These are phyloP conservation scores for Lactuca sativa DNA, from an alignment of 129 eudicot genomes.

Conservation along the genomic window DNA sequence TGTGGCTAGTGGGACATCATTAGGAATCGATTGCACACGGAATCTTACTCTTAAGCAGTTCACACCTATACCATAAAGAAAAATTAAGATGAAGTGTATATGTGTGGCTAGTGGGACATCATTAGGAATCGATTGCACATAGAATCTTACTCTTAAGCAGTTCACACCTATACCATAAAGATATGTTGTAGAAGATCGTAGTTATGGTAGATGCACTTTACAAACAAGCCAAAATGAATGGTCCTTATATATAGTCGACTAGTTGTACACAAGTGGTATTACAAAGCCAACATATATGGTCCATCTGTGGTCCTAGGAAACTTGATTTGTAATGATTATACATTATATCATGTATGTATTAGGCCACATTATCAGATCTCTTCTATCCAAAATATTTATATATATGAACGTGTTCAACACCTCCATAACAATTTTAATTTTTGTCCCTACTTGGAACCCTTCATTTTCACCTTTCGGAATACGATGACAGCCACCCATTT, in stretches of 20 bases:
- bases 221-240: conserved; percentile 40
- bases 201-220: conserved; percentile 29
- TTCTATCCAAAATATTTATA: conserved; percentile 13
- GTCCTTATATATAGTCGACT: conserved; percentile 20
- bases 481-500: not conserved
- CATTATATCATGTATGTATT: conserved; percentile 31
- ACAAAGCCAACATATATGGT: conserved; percentile 31
- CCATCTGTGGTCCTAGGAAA: conserved; percentile 35
- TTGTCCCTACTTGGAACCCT: not conserved
- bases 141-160: conserved; percentile 15
- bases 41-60: conserved; percentile 13
- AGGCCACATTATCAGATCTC: conserved; percentile 24
- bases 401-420: conserved; percentile 3
- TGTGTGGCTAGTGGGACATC: conserved; percentile 32
- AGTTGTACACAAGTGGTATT: conserved; percentile 38
- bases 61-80: conserved; percentile 22
- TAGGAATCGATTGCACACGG: conserved; percentile 22
- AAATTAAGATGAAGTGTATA: not conserved
- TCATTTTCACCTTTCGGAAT: not conserved
- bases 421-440: not conserved
- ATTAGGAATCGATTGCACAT: conserved; percentile 25
- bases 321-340: conserved; percentile 31
- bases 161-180: conserved; percentile 19
- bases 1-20: conserved; percentile 34
- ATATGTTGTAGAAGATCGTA: conserved; percentile 15